Percentiles rank a stretch among this genome's conserved stretches.
phyloP scores from a whole-genome alignment of 1,284 basidiomycete genomes.

The Sporisorium iseilematis-ciliati region DNA sequence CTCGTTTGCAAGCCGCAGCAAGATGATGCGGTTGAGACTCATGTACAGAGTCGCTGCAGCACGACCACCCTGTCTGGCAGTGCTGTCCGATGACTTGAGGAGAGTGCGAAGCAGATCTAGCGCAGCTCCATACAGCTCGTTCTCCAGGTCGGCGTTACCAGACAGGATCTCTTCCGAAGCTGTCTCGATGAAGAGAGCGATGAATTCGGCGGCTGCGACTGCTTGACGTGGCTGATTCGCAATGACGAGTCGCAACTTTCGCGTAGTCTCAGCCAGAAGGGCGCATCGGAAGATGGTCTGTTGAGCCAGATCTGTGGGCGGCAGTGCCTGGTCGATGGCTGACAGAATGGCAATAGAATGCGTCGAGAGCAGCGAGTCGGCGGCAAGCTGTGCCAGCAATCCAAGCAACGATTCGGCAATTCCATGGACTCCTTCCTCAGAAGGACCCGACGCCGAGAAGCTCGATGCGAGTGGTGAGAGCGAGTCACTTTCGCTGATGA shows the following conservation, averaged over 20 bases:
- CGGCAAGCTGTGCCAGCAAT: constrained; percentile 44
- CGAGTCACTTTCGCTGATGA: background rate
- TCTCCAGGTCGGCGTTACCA: constrained; percentile 24
- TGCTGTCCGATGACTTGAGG: constrained; percentile 6
- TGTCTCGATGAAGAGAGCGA: constrained; percentile 43
- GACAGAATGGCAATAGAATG: constrained; percentile 42
- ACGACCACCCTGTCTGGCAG: constrained; percentile 1
- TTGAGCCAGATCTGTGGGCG: constrained; percentile 47
- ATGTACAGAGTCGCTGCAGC: constrained; percentile 36
- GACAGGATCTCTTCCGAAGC: constrained; percentile 49
- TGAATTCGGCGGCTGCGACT: constrained; percentile 13
- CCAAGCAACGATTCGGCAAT: constrained; percentile 29
- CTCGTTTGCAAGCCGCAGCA: constrained; percentile 34
- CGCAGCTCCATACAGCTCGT: constrained; percentile 23
- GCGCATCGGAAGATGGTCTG: constrained; percentile 37
- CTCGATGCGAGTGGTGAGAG: background rate
- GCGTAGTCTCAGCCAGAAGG: constrained; percentile 25
- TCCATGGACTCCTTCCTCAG: constrained; percentile 5
- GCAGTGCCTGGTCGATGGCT: constrained; percentile 43
- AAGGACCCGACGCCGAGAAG: background rate
- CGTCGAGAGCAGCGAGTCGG: constrained; percentile 43
- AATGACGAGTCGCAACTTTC: constrained; percentile 10
- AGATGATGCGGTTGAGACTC: constrained; percentile 54
- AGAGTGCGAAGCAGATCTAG: constrained; percentile 28
- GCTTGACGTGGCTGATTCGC: constrained; percentile 15